A percentile compares a stretch with the other conserved stretches of the same genome.
Conservation (phyloP, 495 filamentous ascomycete genomes). For the Trichoderma virens region DNA sequence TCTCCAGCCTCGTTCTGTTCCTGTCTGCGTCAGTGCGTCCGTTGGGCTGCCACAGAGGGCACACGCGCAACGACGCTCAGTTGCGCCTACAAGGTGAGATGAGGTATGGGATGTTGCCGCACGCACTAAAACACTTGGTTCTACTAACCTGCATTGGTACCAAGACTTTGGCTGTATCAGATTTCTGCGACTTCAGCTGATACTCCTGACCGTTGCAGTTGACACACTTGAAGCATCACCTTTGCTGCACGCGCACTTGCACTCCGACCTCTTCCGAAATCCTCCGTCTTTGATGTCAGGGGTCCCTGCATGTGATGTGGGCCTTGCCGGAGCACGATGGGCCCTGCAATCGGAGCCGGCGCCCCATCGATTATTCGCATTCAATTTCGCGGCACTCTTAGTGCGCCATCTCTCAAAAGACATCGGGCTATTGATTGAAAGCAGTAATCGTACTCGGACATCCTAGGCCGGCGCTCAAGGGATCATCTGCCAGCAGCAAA, state of each 20-base stretch:
- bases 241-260: background rate
- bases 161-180: background rate
- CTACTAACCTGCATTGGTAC: too few species aligned
- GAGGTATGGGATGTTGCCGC: too few species aligned
- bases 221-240: background rate
- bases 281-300: background rate
- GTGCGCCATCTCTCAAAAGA: background rate
- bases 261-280: background rate
- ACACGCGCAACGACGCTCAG: too few species aligned
- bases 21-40: background rate
- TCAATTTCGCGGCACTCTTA: background rate
- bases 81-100: too few species aligned
- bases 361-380: background rate
- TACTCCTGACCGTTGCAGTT: background rate
- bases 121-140: too few species aligned
- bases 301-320: conserved; percentile 2
- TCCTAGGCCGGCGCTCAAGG: too few species aligned
- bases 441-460: too few species aligned
- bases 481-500: too few species aligned
- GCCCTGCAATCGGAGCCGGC: background rate
- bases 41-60: too few species aligned
- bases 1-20: background rate
- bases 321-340: background rate
- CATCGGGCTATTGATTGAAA: background rate
- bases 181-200: background rate